These are phyloP conservation scores for Fulvia fulva DNA, from an alignment of 2,329 filamentous ascomycete species.

Conservation along the genomic window DNA sequence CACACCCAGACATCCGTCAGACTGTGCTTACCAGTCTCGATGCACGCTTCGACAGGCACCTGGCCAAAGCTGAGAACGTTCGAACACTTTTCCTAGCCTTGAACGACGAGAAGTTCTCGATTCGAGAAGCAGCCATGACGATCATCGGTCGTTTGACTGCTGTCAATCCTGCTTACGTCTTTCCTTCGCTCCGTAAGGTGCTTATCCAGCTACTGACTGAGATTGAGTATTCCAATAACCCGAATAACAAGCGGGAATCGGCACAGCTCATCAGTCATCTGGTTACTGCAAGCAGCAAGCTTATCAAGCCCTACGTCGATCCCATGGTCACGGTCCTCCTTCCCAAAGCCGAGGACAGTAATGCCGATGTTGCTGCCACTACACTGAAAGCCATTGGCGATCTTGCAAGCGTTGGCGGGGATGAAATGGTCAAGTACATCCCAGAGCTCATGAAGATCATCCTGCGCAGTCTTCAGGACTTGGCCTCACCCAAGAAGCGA, in stretches of 20 bases:
- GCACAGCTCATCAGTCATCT: conserved; percentile 88
- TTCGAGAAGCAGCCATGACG: conserved; percentile 89
- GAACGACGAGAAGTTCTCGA: conserved; percentile 89
- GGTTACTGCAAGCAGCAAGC: conserved; percentile 83
- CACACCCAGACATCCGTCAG: conserved; percentile 77
- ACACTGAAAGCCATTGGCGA: conserved; percentile 95
- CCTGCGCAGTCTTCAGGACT: conserved; percentile 87
- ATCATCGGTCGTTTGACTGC: conserved; percentile 91
- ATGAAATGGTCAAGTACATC: conserved; percentile 90
- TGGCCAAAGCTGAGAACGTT: conserved; percentile 97
- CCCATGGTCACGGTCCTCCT: conserved; percentile 94
- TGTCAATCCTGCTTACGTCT: conserved; percentile 94
- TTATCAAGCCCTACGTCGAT: conserved; percentile 95
- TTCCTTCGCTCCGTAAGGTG: conserved; percentile 89
- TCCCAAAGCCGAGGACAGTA: conserved; percentile 82
- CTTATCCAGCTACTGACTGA: conserved; percentile 95
- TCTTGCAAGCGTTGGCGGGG: conserved; percentile 86
- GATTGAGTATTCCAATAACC: conserved; percentile 90
- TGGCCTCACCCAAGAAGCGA: conserved; percentile 83
- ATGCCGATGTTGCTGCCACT: conserved; percentile 84
- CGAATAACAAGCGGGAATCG: conserved; percentile 93
- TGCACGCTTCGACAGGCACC: conserved; percentile 87
- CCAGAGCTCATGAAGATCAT: conserved; percentile 92
- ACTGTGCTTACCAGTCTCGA: conserved; percentile 88
- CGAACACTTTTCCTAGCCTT: conserved; percentile 90